phyloP scores from a whole-genome alignment of 1,139 yeast species.

The Yamadazyma taylorii region DNA sequence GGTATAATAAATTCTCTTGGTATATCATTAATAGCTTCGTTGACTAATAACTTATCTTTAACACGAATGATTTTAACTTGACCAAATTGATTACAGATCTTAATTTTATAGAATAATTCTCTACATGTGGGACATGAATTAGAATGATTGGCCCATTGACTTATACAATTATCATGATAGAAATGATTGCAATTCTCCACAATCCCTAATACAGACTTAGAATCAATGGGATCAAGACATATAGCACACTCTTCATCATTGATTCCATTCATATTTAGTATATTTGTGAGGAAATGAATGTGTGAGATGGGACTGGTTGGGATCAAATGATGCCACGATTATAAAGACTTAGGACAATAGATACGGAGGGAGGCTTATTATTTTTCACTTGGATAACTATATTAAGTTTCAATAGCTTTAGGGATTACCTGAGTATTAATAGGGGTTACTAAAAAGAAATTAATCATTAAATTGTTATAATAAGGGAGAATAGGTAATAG shows the following conservation, averaged over 20 bases:
- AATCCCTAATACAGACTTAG: slow-evolving; percentile 28
- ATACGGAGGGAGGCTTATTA: no score
- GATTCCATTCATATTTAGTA: neutral
- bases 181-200: slow-evolving; percentile 41
- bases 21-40: slow-evolving; percentile 40
- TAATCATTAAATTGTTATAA: no score
- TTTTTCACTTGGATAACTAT: no score
- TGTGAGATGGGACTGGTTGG: no score
- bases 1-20: slow-evolving; percentile 39
- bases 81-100: slow-evolving; percentile 16
- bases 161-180: slow-evolving; percentile 48
- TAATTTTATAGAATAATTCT: slow-evolving; percentile 29
- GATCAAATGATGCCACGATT: no score
- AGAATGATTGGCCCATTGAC: slow-evolving; percentile 48
- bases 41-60: slow-evolving; percentile 32
- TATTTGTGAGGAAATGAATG: no score
- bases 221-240: slow-evolving; percentile 43
- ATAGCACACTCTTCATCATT: slow-evolving; percentile 44
- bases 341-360: no score
- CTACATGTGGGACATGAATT: slow-evolving; percentile 59
- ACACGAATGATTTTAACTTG: slow-evolving; percentile 20
- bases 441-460: no score
- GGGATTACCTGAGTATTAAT: no score
- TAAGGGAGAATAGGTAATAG: no score
- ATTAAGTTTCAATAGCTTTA: no score